phyloP scores from a whole-genome alignment of 176 grass and related monocot species.

The Carex parvula region DNA sequence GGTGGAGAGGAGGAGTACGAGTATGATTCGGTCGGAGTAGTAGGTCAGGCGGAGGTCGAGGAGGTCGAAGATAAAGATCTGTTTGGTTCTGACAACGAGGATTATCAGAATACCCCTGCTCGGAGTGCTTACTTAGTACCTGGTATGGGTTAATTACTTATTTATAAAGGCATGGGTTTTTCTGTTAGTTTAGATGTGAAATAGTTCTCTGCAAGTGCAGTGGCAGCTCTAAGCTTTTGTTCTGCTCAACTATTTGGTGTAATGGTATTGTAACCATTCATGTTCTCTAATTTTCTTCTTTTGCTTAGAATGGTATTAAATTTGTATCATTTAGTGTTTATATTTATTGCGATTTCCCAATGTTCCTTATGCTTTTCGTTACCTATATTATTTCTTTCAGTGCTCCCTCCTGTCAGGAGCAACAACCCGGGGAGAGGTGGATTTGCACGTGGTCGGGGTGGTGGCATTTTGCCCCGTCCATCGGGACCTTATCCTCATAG shows the following conservation, averaged over 20 bases:
- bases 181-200: neutral
- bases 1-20: constrained; percentile 43
- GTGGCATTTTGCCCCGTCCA: constrained; percentile 93
- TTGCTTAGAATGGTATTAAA: neutral
- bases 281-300: neutral
- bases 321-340: neutral
- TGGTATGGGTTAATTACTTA: constrained; percentile 41
- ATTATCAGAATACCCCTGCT: constrained; percentile 68
- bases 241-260: neutral
- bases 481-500: constrained; percentile 56
- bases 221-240: neutral
- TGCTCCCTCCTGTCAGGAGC: constrained; percentile 60
- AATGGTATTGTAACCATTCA: neutral
- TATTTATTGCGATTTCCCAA: neutral
- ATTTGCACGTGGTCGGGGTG: constrained; percentile 66
- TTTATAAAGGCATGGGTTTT: neutral
- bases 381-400: constrained; percentile 34
- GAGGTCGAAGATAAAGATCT: constrained; percentile 70
- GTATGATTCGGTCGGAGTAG: constrained; percentile 26
- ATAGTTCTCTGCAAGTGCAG: neutral
- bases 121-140: constrained; percentile 65
- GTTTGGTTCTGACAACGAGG: constrained; percentile 89
- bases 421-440: constrained; percentile 65
- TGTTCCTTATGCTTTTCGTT: neutral
- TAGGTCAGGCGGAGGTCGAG: constrained; percentile 23